Evolutionary conservation across 768 basidiomycete species (phyloP).

Genomic region (Pholiota microspora): DNA sequence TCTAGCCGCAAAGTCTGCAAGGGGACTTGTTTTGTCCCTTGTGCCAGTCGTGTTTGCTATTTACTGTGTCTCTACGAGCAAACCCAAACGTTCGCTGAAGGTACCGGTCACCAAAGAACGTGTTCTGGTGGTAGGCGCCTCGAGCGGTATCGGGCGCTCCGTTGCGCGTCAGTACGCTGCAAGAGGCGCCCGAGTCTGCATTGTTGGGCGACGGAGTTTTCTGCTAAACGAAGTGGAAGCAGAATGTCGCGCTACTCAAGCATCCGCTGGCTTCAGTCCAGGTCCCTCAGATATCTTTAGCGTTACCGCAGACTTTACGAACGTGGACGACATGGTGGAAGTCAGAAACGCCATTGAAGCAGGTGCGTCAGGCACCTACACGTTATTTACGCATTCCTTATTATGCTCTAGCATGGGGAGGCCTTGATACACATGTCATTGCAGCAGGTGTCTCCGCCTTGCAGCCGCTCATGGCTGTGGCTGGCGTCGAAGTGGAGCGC

Average conservation of each 20-base stretch:
- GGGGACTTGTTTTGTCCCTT: conserved; percentile 17
- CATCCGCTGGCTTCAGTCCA: conserved; percentile 16
- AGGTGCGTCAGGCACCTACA: conserved; percentile 38
- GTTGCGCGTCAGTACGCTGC: conserved; percentile 70
- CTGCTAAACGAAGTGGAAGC: conserved; percentile 55
- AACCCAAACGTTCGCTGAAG: conserved; percentile 28
- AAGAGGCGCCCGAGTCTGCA: conserved; percentile 72
- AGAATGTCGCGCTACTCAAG: conserved; percentile 47
- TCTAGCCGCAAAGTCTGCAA: not conserved
- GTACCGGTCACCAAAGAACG: conserved; percentile 55
- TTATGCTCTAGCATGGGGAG: conserved; percentile 61
- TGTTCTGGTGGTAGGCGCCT: conserved; percentile 80
- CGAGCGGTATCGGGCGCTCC: conserved; percentile 76
- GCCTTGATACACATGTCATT: conserved; percentile 80
- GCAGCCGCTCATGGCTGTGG: conserved; percentile 69
- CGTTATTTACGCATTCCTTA: not conserved
- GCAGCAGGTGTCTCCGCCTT: conserved; percentile 84
- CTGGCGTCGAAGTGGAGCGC: conserved; percentile 45
- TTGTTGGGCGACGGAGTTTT: conserved; percentile 64
- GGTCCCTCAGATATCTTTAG: conserved; percentile 37
- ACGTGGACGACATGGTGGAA: conserved; percentile 62
- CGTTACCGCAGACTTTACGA: conserved; percentile 61
- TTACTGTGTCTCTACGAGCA: conserved; percentile 16
- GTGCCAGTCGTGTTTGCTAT: conserved; percentile 24
- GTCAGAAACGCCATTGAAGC: conserved; percentile 50